A percentile compares a stretch with the other conserved stretches of the same genome.
Conservation (phyloP, 2,329 filamentous ascomycete genomes). For the Penicillium nordicum region DNA sequence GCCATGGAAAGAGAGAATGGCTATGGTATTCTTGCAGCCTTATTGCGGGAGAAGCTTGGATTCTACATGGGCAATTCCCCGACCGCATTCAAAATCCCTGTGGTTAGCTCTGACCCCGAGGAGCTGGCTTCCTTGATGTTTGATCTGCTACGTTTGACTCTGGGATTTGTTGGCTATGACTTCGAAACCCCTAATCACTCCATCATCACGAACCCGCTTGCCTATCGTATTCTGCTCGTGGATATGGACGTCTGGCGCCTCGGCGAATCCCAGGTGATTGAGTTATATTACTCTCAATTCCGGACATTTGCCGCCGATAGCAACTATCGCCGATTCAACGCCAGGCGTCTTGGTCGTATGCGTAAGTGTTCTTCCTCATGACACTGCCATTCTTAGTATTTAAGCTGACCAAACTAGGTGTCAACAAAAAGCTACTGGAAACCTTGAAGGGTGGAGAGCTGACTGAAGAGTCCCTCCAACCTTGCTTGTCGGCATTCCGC, state of each 20-base stretch:
- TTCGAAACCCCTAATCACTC: constrained; percentile 76
- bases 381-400: neutral
- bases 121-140: constrained; percentile 53
- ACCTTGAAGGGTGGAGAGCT: constrained; percentile 83
- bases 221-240: constrained; percentile 85
- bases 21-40: constrained; percentile 79
- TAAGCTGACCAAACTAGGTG: constrained; percentile 54
- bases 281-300: constrained; percentile 91
- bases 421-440: constrained; percentile 85
- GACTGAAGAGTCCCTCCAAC: constrained; percentile 65
- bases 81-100: constrained; percentile 44
- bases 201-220: constrained; percentile 91
- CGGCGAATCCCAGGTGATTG: constrained; percentile 71
- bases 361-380: constrained; percentile 54
- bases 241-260: constrained; percentile 92
- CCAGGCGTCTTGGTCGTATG: constrained; percentile 81
- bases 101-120: constrained; percentile 36
- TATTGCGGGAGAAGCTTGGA: constrained; percentile 75
- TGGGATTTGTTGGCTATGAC: constrained; percentile 87
- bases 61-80: constrained; percentile 26
- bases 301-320: constrained; percentile 82
- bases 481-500: constrained; percentile 76
- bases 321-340: constrained; percentile 90
- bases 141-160: constrained; percentile 69
- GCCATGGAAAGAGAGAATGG: constrained; percentile 96